Evolutionary conservation across 176 grass and related monocot genomes (phyloP).

Genomic region (Zizania latifolia): DNA sequence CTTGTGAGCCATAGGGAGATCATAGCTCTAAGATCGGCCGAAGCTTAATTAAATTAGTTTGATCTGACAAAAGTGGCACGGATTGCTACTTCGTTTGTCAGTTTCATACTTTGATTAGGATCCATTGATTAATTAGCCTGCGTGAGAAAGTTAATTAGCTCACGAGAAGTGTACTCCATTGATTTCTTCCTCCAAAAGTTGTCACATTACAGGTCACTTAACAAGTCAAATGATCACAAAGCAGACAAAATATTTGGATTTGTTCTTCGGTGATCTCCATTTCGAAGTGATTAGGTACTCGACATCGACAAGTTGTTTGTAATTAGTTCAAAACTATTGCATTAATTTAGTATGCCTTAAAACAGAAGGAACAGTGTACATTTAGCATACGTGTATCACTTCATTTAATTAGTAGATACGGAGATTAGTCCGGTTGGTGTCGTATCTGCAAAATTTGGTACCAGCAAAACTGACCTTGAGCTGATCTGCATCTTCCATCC

Average conservation of each 20-base stretch:
- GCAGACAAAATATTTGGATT: neutral
- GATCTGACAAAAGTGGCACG: constrained; percentile 43
- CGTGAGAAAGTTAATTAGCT: constrained; percentile 37
- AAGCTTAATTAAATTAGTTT: constrained; percentile 16
- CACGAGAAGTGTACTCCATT: constrained; percentile 23
- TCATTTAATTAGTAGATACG: neutral
- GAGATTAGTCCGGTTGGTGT: neutral
- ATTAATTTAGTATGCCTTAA: too few species aligned
- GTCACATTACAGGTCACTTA: constrained; percentile 28
- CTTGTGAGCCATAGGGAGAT: neutral
- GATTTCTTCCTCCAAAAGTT: constrained; percentile 31
- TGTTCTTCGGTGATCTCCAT: neutral
- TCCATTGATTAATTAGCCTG: constrained; percentile 25
- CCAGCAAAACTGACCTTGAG: neutral
- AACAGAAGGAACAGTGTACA: neutral
- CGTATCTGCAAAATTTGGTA: neutral
- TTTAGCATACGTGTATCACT: neutral
- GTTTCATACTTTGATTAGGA: constrained; percentile 36
- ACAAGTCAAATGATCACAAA: constrained; percentile 1
- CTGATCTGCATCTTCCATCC: neutral
- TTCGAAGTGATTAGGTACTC: neutral
- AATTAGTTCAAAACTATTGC: neutral
- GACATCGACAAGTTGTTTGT: neutral
- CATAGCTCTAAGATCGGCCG: neutral
- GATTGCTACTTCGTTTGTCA: constrained; percentile 35